These are phyloP conservation scores for Sordariomycetes sp. DNA, from an alignment of 2,329 filamentous ascomycete genomes.

Conservation along the genomic window DNA sequence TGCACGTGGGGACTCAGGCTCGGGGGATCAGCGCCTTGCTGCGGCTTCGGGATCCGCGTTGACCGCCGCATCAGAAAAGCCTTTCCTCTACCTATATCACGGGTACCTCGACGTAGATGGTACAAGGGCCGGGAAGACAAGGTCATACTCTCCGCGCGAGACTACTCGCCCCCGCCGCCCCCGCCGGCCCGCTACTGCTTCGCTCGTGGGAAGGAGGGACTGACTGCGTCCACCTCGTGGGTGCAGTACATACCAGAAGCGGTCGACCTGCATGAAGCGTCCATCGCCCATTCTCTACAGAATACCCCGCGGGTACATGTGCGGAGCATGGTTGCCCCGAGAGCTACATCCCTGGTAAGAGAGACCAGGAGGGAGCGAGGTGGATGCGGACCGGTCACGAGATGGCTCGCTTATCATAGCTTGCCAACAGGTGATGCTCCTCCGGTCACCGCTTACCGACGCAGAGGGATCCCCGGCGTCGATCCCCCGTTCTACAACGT, in stretches of 20 bases:
- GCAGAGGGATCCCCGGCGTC: background rate
- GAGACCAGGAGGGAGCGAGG: background rate
- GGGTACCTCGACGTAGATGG: background rate
- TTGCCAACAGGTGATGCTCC: background rate
- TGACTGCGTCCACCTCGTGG: background rate
- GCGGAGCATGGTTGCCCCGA: background rate
- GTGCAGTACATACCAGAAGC: background rate
- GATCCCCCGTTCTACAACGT: background rate
- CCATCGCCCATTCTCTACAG: background rate
- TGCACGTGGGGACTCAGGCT: conserved; percentile 2
- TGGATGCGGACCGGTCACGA: background rate
- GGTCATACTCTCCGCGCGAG: background rate
- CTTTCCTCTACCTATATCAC: background rate
- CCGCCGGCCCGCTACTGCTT: background rate
- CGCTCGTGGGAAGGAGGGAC: background rate
- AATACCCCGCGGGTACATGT: conserved; percentile 2
- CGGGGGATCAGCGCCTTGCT: background rate
- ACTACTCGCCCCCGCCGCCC: background rate
- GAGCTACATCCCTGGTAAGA: background rate
- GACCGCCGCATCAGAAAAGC: background rate
- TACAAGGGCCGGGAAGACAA: background rate
- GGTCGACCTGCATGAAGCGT: background rate
- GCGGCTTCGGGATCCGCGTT: background rate
- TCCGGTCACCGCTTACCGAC: background rate
- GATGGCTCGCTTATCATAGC: background rate